These are phyloP conservation scores for Cicer pinnatifidum DNA, from an alignment of 306 rosid species.

Conservation along the genomic window DNA sequence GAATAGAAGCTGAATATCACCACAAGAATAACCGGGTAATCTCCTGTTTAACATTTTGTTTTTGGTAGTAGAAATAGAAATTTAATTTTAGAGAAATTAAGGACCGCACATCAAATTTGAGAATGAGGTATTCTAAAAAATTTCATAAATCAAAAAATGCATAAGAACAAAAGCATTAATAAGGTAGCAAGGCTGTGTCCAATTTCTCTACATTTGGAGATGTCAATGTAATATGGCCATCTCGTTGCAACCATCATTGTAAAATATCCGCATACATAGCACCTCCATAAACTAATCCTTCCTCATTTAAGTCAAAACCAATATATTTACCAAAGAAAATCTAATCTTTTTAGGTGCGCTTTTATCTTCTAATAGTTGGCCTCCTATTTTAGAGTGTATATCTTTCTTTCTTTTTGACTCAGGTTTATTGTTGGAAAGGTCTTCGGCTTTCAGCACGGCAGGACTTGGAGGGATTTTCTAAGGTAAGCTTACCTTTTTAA, in stretches of 20 bases:
- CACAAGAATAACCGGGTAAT: constrained; percentile 81
- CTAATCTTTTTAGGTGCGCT: not conserved
- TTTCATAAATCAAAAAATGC: not conserved
- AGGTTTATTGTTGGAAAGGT: constrained; percentile 99
- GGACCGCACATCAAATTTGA: not conserved
- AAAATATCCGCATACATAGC: not conserved
- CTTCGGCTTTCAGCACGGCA: constrained; percentile 94
- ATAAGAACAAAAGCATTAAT: not conserved
- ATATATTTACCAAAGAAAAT: constrained; percentile 17
- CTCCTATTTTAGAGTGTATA: not conserved
- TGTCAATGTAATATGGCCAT: not conserved
- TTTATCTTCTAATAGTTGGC: not conserved
- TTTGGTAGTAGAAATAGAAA: not conserved
- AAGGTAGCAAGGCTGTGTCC: not conserved
- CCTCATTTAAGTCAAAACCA: not conserved
- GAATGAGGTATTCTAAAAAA: not conserved
- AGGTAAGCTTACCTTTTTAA: constrained; percentile 52
- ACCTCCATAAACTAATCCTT: not conserved
- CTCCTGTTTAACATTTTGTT: constrained; percentile 28
- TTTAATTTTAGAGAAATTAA: constrained; percentile 23
- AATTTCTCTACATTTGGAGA: too few species aligned
- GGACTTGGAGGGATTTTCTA: constrained; percentile 95
- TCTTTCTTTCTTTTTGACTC: constrained; percentile 44
- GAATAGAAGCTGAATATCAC: constrained; percentile 93
- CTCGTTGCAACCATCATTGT: not conserved